Conservation (phyloP, 2,329 filamentous ascomycete genomes). For the Sclerotiophoma versabilis region DNA sequence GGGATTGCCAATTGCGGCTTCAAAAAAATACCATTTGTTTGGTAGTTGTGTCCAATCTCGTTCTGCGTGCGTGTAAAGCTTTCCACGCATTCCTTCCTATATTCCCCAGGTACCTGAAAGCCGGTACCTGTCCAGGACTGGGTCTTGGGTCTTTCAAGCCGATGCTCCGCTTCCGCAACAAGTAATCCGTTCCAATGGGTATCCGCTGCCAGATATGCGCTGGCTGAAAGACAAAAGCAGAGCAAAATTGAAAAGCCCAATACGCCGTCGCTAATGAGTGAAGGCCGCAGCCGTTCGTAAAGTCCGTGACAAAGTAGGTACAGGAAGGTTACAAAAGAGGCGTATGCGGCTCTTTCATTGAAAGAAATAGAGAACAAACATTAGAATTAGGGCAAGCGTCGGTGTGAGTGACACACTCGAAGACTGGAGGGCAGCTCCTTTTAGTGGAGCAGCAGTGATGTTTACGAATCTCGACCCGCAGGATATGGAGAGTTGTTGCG, state of each 20-base stretch:
- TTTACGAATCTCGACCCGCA: constrained; percentile 65
- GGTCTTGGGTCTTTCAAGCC: constrained; percentile 8
- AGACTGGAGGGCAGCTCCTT: constrained; percentile 35
- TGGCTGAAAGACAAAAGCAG: constrained; percentile 8
- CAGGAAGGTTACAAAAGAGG: constrained; percentile 25
- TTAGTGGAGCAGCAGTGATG: constrained; percentile 54
- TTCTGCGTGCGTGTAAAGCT: neutral
- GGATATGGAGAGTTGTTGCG: constrained; percentile 72
- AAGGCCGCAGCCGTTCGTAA: constrained; percentile 29
- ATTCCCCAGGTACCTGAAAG: constrained; percentile 1
- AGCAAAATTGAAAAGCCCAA: constrained; percentile 27
- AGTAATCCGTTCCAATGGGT: constrained; percentile 24
- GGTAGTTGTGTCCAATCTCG: neutral
- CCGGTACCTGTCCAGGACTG: neutral
- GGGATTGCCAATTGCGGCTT: neutral
- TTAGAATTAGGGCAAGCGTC: constrained; percentile 43
- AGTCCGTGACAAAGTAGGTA: constrained; percentile 25
- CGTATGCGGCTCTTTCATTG: constrained; percentile 28
- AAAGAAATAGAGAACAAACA: constrained; percentile 45
- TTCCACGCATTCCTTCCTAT: neutral
- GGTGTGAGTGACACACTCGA: constrained; percentile 36
- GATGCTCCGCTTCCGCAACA: constrained; percentile 11
- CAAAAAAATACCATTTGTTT: neutral
- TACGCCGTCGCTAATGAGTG: constrained; percentile 49
- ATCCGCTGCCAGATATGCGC: constrained; percentile 23